Percentiles rank a stretch among this genome's conserved stretches.
Evolutionary conservation across 352 stramenopile genomes (phyloP).

Genomic region (Phytophthora megakarya): DNA sequence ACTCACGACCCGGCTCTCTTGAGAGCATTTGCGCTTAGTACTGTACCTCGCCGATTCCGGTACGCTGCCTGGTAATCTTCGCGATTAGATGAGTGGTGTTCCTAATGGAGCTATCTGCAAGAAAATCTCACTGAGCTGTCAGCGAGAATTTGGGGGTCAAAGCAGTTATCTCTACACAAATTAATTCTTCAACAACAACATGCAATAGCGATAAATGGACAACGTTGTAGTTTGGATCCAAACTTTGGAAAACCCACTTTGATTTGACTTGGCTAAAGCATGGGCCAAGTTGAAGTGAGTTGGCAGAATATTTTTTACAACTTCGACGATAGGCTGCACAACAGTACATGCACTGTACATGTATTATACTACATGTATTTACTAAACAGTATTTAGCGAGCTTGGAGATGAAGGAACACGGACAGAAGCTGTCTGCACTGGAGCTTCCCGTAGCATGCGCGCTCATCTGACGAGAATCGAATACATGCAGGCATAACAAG

Average conservation of each 20-base stretch:
- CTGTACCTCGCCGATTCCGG: constrained; percentile 2
- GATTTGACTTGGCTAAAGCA: constrained; percentile 13
- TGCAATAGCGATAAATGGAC: not conserved
- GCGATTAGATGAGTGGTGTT: constrained; percentile 24
- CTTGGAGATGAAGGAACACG: constrained; percentile 8
- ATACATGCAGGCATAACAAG: constrained; percentile 4
- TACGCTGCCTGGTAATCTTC: constrained; percentile 6
- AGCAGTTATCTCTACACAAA: too few species aligned
- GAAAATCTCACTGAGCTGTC: not conserved
- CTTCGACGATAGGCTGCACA: not conserved
- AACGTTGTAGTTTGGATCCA: not conserved
- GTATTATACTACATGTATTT: too few species aligned
- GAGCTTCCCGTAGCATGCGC: constrained; percentile 14
- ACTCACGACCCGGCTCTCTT: constrained; percentile 22
- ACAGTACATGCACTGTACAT: too few species aligned
- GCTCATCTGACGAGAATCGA: not conserved
- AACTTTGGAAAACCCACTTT: not conserved
- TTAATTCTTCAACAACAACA: not conserved
- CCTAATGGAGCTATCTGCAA: too few species aligned
- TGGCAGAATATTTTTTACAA: not conserved
- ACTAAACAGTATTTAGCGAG: too few species aligned
- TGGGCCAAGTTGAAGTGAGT: constrained; percentile 14
- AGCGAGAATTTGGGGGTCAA: too few species aligned
- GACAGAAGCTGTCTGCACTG: constrained; percentile 17
- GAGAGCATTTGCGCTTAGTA: not conserved